Base-by-base conservation (phyloP, 768 basidiomycete species). In the Agrocybe chaxingu region DNA sequence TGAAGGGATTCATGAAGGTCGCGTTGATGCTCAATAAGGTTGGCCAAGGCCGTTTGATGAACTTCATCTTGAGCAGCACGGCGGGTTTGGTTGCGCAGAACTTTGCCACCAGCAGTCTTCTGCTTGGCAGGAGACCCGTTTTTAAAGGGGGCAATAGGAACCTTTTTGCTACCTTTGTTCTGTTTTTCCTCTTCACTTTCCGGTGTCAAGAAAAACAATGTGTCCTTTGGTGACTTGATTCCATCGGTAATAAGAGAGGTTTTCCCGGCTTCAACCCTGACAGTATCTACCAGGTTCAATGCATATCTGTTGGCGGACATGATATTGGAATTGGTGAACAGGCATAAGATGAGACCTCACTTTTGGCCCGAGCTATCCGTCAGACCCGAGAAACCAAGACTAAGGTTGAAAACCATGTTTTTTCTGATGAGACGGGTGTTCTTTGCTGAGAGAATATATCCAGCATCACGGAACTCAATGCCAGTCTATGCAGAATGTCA, bases 381-480 rank as follows among this genome's bases (percentile, higher is more conserved):
- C 42, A 99, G 72, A 53, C 90, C 90, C 24, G 85, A 77, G 66
- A 98, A 93, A 2, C 94, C 94, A 43, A 98, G 75, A 13, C 80
- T 79, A 32, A 99, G 73, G 62, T 86, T 90, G 65, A 97, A 75
- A 24, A 91, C 78, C 94, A 96, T 97, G 61, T 86, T 85, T 47
- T 84, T 72, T 61, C 80, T 84, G 43, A 98, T 64, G 10, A 69
- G 70, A 8, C 87, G 83, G 6, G 70, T 70, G 60, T 92, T 96
- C 72, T 96, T 98, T 7, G 84, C 55, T 4, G 87, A 87, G 34
- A 98, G 72, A 9, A 94, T 70, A 65, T 94, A 97, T 0, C 84
- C 74, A 8, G 87, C 82, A 63, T 99, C 96, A 37, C 94, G 84
- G 71, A 95, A 98, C 66, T 99, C 96, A 63, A 98, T 82, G 5